Evolutionary conservation across 176 grass and related monocot genomes (phyloP).

Genomic region (Ampelocalamus luodianensis): DNA sequence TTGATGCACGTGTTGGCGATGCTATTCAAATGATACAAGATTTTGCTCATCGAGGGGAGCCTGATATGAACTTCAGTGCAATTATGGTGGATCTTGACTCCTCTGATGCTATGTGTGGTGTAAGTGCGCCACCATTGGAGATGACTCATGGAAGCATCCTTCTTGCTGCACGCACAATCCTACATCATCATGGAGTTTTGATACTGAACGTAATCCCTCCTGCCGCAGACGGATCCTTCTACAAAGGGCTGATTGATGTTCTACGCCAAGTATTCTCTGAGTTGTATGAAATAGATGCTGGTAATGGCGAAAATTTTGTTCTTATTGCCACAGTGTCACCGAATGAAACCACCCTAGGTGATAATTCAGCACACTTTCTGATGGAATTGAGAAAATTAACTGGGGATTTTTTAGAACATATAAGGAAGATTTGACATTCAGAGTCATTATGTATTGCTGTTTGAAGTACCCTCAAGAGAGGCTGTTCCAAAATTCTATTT

Average conservation of each 20-base stretch:
- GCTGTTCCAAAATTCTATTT: not conserved
- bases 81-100: conserved; percentile 85
- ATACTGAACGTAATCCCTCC: conserved; percentile 83
- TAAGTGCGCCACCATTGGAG: conserved; percentile 75
- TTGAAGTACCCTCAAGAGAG: not conserved
- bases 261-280: conserved; percentile 61
- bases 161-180: conserved; percentile 47
- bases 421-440: conserved; percentile 53
- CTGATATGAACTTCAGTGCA: conserved; percentile 55
- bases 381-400: conserved; percentile 52
- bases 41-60: conserved; percentile 25
- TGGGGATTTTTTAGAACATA: conserved; percentile 43
- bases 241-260: conserved; percentile 56
- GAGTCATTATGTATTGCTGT: not conserved
- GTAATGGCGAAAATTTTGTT: conserved; percentile 74
- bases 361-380: conserved; percentile 33
- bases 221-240: conserved; percentile 57
- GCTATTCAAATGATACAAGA: conserved; percentile 63
- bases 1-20: conserved; percentile 58
- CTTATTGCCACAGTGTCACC: conserved; percentile 56
- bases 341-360: not conserved
- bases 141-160: conserved; percentile 56
- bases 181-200: conserved; percentile 59
- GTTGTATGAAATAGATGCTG: conserved; percentile 76
- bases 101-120: conserved; percentile 61